phyloP scores from a whole-genome alignment of 169 alveolate genomes.

The Plasmodium gaboni region DNA sequence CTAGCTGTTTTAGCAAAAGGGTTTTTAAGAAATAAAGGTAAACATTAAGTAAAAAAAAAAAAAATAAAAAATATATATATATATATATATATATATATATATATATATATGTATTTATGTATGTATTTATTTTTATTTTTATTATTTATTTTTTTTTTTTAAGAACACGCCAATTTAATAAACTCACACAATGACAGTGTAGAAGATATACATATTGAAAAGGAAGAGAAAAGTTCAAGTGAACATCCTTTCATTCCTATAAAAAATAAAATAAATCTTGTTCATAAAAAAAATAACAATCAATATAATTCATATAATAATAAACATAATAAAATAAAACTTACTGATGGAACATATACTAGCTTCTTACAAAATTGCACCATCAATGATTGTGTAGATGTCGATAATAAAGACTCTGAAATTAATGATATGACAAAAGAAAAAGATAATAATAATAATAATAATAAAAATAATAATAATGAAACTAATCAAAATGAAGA shows the following conservation, averaged over 20 bases:
- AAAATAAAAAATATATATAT: too few relatives aligned
- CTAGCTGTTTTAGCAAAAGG: slow-evolving; percentile 31
- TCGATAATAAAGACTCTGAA: not conserved
- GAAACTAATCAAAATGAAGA: not conserved
- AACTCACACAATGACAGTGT: not conserved
- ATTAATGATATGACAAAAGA: not conserved
- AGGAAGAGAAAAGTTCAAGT: not conserved
- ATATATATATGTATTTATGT: too few relatives aligned
- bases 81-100: too few relatives aligned
- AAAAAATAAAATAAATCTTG: not conserved
- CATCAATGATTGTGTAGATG: slow-evolving; percentile 19
- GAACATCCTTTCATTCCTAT: not conserved
- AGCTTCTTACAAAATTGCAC: slow-evolving; percentile 19
- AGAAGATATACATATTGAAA: not conserved
- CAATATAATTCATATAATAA: not conserved
- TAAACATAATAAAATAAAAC: not conserved
- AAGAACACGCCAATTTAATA: not conserved
- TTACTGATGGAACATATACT: not conserved
- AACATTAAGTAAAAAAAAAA: not conserved
- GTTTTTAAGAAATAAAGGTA: slow-evolving; percentile 57
- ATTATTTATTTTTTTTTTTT: slow-evolving; percentile 14
- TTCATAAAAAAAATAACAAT: not conserved
- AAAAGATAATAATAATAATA: not conserved
- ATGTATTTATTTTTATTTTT: not conserved
- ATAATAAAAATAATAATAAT: not conserved